These are phyloP conservation scores for Lactifluus subvellereus DNA, from an alignment of 768 basidiomycete species.

Conservation along the genomic window DNA sequence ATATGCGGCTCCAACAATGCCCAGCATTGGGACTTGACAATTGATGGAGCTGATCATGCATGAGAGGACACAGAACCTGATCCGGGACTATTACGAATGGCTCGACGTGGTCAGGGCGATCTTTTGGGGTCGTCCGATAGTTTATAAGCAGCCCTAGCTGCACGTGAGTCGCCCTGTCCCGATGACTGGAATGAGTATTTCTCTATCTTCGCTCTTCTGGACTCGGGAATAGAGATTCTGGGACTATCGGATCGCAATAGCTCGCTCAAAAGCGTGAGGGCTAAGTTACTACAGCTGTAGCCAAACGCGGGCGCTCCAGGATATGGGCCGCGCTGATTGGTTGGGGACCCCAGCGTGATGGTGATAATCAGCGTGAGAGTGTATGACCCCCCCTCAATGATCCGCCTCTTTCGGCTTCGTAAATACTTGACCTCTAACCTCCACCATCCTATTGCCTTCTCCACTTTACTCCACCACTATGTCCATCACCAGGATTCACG, in stretches of 20 bases:
- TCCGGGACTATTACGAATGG: not conserved
- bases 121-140: not conserved
- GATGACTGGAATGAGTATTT: too few species aligned
- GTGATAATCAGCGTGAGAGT: conserved; percentile 34
- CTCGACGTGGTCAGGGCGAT: not conserved
- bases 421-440: conserved; percentile 18
- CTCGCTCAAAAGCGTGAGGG: not conserved
- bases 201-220: not conserved
- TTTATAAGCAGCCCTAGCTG: not conserved
- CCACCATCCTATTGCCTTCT: not conserved
- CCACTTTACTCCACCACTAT: conserved; percentile 43
- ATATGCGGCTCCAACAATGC: not conserved
- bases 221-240: not conserved
- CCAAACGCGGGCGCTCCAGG: not conserved
- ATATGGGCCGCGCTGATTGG: not conserved
- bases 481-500: conserved; percentile 89
- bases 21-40: not conserved
- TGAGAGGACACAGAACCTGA: not conserved
- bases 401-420: conserved; percentile 22
- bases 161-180: not conserved
- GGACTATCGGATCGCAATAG: not conserved
- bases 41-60: not conserved
- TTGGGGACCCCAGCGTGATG: not conserved
- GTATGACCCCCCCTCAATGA: conserved; percentile 18
- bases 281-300: too few species aligned